These are phyloP conservation scores for Abrus pulchellus DNA, from an alignment of 306 rosid genomes.

Conservation along the genomic window DNA sequence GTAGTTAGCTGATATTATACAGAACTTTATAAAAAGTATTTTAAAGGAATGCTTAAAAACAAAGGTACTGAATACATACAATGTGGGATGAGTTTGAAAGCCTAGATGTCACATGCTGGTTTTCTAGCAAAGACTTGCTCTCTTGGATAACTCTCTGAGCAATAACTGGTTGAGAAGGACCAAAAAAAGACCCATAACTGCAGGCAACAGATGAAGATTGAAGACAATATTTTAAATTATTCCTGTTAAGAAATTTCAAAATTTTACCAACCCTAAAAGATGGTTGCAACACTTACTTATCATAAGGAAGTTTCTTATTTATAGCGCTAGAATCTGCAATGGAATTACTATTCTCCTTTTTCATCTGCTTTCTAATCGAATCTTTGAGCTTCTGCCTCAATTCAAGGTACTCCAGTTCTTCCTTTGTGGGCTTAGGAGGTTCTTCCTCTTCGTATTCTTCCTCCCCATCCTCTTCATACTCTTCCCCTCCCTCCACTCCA, in stretches of 20 bases:
- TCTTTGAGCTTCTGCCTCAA: conserved; percentile 83
- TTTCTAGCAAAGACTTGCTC: conserved; percentile 87
- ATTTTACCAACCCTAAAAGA: neutral
- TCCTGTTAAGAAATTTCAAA: conserved; percentile 37
- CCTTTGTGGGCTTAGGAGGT: conserved; percentile 73
- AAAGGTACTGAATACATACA: conserved; percentile 56
- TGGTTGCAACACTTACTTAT: conserved; percentile 69
- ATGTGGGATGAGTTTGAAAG: conserved; percentile 55
- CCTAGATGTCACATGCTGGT: conserved; percentile 69
- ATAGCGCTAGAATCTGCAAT: conserved; percentile 51
- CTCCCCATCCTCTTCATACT: conserved; percentile 64
- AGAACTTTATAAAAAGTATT: neutral
- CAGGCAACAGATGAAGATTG: conserved; percentile 44
- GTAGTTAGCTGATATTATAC: conserved; percentile 23
- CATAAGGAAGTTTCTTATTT: conserved; percentile 68
- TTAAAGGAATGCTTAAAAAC: conserved; percentile 23
- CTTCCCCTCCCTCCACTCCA: conserved; percentile 59
- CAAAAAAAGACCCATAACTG: conserved; percentile 96
- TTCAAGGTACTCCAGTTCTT: conserved; percentile 75
- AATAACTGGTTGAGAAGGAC: conserved; percentile 86
- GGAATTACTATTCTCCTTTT: conserved; percentile 61
- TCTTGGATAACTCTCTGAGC: conserved; percentile 93
- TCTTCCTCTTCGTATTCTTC: conserved; percentile 61
- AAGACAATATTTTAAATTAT: conserved; percentile 38
- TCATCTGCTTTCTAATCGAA: conserved; percentile 62